Evolutionary conservation across 257 asterid genomes (phyloP).

Genomic region (Petunia secreta): DNA sequence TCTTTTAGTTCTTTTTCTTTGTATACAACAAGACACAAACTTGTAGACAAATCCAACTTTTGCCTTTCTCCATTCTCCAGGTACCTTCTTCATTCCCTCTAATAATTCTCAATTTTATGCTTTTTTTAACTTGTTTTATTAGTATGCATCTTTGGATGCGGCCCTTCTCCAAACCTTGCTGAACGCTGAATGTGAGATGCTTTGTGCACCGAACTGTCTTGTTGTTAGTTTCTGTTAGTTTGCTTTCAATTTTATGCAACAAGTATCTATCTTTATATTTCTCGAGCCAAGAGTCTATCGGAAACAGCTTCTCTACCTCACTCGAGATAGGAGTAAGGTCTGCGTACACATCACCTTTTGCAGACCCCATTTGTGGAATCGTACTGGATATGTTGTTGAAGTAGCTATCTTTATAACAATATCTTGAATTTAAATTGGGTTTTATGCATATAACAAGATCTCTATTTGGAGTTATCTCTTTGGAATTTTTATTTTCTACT

Average conservation of each 20-base stretch:
- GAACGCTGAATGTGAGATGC: no score
- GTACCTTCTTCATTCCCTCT: slow-evolving; percentile 23
- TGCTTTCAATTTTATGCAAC: not conserved
- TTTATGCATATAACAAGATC: slow-evolving; percentile 32
- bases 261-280: no score
- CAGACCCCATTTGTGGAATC: no score
- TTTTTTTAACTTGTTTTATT: not conserved
- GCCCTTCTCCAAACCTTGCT: no score
- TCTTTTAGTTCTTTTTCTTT: not conserved
- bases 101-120: not conserved
- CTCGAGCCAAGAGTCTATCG: no score
- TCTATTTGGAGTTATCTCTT: slow-evolving; percentile 48
- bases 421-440: slow-evolving; percentile 15
- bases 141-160: not conserved
- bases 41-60: slow-evolving; percentile 40
- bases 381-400: no score
- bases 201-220: no score
- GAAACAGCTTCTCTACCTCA: no score
- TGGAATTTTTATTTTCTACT: slow-evolving; percentile 24
- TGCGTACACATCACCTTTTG: no score
- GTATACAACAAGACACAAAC: slow-evolving; percentile 34
- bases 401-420: slow-evolving; percentile 9
- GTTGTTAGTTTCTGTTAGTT: slow-evolving; percentile 31
- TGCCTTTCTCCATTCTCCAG: slow-evolving; percentile 29
- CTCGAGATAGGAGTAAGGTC: no score